Conservation (phyloP, 352 stramenopile species). For the Pythium utonaiense region DNA sequence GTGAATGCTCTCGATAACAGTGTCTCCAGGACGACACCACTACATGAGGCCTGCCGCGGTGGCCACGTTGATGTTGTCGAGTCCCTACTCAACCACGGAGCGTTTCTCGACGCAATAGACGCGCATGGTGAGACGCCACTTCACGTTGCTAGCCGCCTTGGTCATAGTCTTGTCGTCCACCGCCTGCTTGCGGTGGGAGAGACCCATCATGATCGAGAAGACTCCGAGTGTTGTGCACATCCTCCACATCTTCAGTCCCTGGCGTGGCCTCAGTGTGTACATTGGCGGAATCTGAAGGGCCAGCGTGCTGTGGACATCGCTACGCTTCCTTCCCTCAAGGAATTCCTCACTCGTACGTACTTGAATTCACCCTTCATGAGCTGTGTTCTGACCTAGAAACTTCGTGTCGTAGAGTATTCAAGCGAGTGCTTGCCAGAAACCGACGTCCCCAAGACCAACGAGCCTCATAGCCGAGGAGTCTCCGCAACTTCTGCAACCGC, state of each 20-base stretch:
- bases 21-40: constrained; percentile 34
- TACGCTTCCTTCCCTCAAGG: constrained; percentile 32
- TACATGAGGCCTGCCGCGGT: constrained; percentile 57
- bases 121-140: constrained; percentile 46
- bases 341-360: constrained; percentile 27
- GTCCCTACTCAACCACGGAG: constrained; percentile 37
- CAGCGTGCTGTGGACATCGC: constrained; percentile 44
- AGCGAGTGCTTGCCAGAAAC: background rate
- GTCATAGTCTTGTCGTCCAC: constrained; percentile 39
- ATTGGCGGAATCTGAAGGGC: constrained; percentile 45
- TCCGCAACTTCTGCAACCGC: background rate
- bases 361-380: too few relatives aligned
- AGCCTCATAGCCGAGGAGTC: background rate
- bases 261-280: constrained; percentile 33
- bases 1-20: constrained; percentile 52
- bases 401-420: constrained; percentile 15
- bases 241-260: background rate
- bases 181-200: constrained; percentile 34
- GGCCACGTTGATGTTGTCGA: constrained; percentile 36
- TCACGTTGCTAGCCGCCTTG: constrained; percentile 46
- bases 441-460: background rate
- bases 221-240: background rate
- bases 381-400: too few relatives aligned
- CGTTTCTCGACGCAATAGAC: constrained; percentile 36
- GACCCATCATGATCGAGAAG: constrained; percentile 7